phyloP scores from a whole-genome alignment of 2,329 filamentous ascomycete genomes.

The Colletotrichum eleusines region DNA sequence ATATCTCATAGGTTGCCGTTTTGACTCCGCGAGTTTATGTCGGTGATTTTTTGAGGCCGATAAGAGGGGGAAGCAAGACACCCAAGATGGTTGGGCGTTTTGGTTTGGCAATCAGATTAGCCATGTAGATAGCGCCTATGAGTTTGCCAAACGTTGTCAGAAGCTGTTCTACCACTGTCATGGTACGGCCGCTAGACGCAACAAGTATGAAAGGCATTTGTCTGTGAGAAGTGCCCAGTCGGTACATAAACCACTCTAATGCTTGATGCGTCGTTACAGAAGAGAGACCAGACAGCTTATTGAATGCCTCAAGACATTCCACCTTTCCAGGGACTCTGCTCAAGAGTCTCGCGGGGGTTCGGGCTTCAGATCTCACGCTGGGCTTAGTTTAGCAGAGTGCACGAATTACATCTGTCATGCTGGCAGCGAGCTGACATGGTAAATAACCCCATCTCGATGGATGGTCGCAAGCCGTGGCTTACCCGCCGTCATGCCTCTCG shows the following conservation, averaged over 20 bases:
- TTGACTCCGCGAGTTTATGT: too few species aligned
- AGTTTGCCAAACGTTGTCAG: background rate
- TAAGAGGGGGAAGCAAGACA: background rate
- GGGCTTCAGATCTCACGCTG: background rate
- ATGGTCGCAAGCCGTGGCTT: conserved; percentile 2
- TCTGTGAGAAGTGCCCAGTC: background rate
- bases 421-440: background rate
- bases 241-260: background rate
- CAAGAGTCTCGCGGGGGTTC: background rate
- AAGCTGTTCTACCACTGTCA: background rate
- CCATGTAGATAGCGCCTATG: background rate
- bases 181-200: background rate
- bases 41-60: too few species aligned
- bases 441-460: background rate
- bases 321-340: too few species aligned
- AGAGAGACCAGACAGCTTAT: background rate
- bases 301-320: background rate
- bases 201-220: background rate
- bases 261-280: background rate
- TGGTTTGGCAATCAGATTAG: background rate
- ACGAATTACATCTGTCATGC: background rate
- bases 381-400: background rate
- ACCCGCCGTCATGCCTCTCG: background rate
- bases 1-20: too few species aligned
- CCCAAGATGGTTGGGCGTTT: too few species aligned